Evolutionary conservation across 331 rosid genomes (phyloP), one percentile per base, ranked within the genome.

Genomic region (Telfairia occidentalis): DNA sequence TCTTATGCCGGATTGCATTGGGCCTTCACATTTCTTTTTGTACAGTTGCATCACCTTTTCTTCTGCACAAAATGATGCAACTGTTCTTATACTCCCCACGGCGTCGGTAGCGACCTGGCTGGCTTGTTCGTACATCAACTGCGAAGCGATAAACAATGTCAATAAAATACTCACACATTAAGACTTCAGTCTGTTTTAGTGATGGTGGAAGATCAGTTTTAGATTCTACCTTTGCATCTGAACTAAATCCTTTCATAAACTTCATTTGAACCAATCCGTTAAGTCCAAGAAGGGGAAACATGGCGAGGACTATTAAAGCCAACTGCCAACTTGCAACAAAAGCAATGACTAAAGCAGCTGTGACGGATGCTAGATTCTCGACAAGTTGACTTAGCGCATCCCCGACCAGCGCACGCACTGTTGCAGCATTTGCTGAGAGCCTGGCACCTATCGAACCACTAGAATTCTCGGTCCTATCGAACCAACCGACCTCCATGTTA

Each of bases 61-160:
- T 67, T 82, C 85, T 1, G 92, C 92, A 72, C 92, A 86, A 64
- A 88, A 88, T 48, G 92, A 86, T 40, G 92, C 88, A 69, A 88
- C 88, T 2, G 85, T 82, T 63, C 85, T 82, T 15, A 82, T 82
- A 37, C 85, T 78, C 37, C 85, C 79, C 16, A 88, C 92, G 4
- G 92, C 92, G 61, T 88, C 92, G 71, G 75, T 88, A 59, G 90
- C 92, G 15, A 88, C 92, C 24, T 88, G 90, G 73, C 92, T 88
- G n/a, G 92, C 90, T 76, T 88, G 85, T 79, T 88, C 92, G 76
- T 88, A 86, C 85, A 78, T 85, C 45, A 75, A 73, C 91, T 85
- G 30, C 24, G 7, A 30, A 26, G 7, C 23, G 4, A 21, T 21
- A 74, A 37, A 53, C 37, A 46, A 60, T 35, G 53, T 76, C 24